A percentile compares a stretch with the other conserved stretches of the same genome.
Conservation (phyloP, 495 filamentous ascomycete species). For the Xylaria intraflava region DNA sequence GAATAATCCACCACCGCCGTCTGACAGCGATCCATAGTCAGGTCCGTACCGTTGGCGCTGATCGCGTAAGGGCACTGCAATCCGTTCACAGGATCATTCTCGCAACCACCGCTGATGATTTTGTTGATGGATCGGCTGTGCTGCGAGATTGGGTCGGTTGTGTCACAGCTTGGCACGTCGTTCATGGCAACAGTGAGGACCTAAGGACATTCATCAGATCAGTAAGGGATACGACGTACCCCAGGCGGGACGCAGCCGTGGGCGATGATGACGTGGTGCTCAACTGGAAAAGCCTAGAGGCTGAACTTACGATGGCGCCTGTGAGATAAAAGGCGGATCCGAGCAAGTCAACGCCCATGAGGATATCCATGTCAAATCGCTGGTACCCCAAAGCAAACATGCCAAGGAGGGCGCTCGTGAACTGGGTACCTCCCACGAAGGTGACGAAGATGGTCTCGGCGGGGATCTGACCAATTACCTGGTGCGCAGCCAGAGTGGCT, state of each 20-base stretch:
- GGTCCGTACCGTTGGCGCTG: background rate
- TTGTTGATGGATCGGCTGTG: slow-evolving; percentile 1
- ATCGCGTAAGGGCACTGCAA: background rate
- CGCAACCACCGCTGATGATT: slow-evolving; percentile 7
- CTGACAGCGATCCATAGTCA: slow-evolving; percentile 22
- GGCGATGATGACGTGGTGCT: background rate
- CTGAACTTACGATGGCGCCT: slow-evolving; percentile 4
- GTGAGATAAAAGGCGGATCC: slow-evolving; percentile 4
- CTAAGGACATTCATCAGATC: background rate
- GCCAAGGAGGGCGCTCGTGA: slow-evolving; percentile 26
- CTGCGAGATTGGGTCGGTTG: background rate
- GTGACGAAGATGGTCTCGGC: slow-evolving; percentile 23
- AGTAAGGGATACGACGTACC: background rate
- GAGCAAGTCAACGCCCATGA: slow-evolving; percentile 23
- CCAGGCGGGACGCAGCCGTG: background rate
- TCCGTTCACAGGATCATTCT: background rate
- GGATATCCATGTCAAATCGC: slow-evolving; percentile 16
- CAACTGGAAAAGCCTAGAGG: background rate
- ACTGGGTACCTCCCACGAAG: slow-evolving; percentile 27
- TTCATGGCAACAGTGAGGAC: slow-evolving; percentile 1
- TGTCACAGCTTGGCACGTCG: background rate
- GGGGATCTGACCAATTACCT: slow-evolving; percentile 22
- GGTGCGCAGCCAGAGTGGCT: slow-evolving; percentile 29
- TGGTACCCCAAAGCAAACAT: slow-evolving; percentile 17
- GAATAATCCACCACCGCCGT: slow-evolving; percentile 23